Evolutionary conservation across 2,329 filamentous ascomycete species (phyloP).

Genomic region (Cytospora piceae): DNA sequence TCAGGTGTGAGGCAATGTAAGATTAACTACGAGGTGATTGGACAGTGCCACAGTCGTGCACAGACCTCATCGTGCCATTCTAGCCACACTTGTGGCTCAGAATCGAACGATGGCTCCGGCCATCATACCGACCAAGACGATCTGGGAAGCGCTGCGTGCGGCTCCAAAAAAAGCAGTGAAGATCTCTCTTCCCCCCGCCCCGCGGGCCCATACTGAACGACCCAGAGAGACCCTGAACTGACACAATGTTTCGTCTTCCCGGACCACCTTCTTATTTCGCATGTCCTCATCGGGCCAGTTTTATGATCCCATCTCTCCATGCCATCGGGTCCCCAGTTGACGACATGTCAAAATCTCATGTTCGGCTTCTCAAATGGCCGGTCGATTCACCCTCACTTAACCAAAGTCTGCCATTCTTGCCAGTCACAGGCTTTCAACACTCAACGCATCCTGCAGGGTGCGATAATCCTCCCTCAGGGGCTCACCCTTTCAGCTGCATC

Average conservation of each 20-base stretch:
- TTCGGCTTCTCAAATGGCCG: neutral
- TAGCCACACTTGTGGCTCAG: constrained; percentile 18
- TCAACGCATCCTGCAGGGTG: neutral
- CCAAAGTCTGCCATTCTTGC: neutral
- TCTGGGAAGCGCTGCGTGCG: constrained; percentile 17
- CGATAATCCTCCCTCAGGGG: neutral
- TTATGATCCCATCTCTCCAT: neutral
- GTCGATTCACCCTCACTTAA: neutral
- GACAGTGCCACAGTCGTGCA: neutral
- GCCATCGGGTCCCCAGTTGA: constrained; percentile 1
- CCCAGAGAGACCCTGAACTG: neutral
- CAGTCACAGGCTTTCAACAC: neutral
- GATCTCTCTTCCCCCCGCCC: constrained; percentile 4
- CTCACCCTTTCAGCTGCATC: constrained; percentile 4
- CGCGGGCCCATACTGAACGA: neutral
- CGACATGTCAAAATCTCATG: constrained; percentile 2
- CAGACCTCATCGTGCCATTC: constrained; percentile 13
- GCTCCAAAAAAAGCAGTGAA: constrained; percentile 12
- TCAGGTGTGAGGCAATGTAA: constrained; percentile 7
- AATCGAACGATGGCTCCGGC: constrained; percentile 27
- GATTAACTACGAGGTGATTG: constrained; percentile 16
- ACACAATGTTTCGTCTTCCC: neutral
- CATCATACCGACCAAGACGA: constrained; percentile 17
- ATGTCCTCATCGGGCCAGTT: neutral
- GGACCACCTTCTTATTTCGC: neutral